Evolutionary conservation across 176 grass and related monocot genomes (phyloP).

Genomic region (Cenchrus purpureus): DNA sequence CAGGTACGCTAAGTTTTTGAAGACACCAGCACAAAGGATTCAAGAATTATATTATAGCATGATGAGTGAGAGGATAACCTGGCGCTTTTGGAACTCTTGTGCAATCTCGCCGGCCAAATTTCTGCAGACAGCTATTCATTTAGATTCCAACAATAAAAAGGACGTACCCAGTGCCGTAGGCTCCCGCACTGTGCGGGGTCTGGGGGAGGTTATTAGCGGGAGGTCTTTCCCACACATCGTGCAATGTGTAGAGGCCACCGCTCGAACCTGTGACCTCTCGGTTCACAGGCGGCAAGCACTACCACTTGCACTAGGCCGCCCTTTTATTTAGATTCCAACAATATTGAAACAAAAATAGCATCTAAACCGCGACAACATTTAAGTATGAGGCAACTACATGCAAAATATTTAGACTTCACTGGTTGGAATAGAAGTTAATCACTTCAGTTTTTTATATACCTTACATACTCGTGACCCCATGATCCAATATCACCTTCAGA

Average conservation of each 20-base stretch:
- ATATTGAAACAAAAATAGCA: background rate
- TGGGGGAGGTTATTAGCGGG: too few relatives aligned
- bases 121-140: slow-evolving; percentile 47
- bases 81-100: slow-evolving; percentile 92
- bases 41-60: background rate
- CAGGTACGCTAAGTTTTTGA: background rate
- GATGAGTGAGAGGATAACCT: slow-evolving; percentile 55
- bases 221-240: too few relatives aligned
- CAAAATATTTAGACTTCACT: background rate
- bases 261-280: too few relatives aligned
- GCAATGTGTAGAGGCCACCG: too few relatives aligned
- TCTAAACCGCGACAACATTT: slow-evolving; percentile 24
- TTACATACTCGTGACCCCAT: slow-evolving; percentile 98
- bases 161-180: too few relatives aligned
- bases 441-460: slow-evolving; percentile 47
- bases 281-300: too few relatives aligned
- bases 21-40: background rate
- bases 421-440: too few relatives aligned
- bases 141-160: slow-evolving; percentile 18
- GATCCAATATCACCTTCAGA: slow-evolving; percentile 94
- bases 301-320: too few relatives aligned
- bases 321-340: slow-evolving; percentile 30
- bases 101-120: slow-evolving; percentile 97
- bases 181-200: too few relatives aligned
- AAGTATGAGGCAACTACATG: background rate